These are phyloP conservation scores for Kwoniella shandongensis DNA, from an alignment of 768 basidiomycete species.

Conservation along the genomic window DNA sequence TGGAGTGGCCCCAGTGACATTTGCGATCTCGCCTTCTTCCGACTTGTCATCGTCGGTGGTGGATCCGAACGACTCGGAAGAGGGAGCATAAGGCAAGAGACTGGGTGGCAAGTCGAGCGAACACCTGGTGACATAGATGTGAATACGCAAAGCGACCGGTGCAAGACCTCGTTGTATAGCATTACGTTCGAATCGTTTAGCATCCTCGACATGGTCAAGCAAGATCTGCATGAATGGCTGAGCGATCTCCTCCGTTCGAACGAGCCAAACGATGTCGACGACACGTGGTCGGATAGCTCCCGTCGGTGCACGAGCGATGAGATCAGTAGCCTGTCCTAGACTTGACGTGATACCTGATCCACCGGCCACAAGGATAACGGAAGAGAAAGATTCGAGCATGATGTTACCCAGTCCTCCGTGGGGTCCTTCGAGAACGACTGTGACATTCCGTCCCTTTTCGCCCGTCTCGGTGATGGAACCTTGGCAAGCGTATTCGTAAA, in stretches of 20 bases:
- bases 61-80: too few species aligned
- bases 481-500: slow-evolving; percentile 61
- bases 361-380: slow-evolving; percentile 68
- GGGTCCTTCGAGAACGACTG: slow-evolving; percentile 65
- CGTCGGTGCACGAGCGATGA: slow-evolving; percentile 56
- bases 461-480: slow-evolving; percentile 25
- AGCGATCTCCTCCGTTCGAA: slow-evolving; percentile 59
- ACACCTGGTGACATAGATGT: slow-evolving; percentile 59
- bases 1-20: slow-evolving; percentile 64
- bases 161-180: slow-evolving; percentile 49
- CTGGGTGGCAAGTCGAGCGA: slow-evolving; percentile 35
- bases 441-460: slow-evolving; percentile 12
- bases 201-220: slow-evolving; percentile 36
- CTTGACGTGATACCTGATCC: slow-evolving; percentile 76
- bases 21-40: slow-evolving; percentile 40
- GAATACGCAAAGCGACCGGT: slow-evolving; percentile 56
- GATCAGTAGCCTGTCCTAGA: slow-evolving; percentile 64
- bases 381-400: slow-evolving; percentile 65
- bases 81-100: slow-evolving; percentile 1
- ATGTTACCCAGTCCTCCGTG: slow-evolving; percentile 62
- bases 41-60: not conserved
- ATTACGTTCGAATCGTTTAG: slow-evolving; percentile 20
- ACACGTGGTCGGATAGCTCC: slow-evolving; percentile 61
- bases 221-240: slow-evolving; percentile 32
- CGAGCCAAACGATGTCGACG: slow-evolving; percentile 69